Evolutionary conservation across 169 alveolate genomes (phyloP).

Genomic region (Cryptosporidium tyzzeri): DNA sequence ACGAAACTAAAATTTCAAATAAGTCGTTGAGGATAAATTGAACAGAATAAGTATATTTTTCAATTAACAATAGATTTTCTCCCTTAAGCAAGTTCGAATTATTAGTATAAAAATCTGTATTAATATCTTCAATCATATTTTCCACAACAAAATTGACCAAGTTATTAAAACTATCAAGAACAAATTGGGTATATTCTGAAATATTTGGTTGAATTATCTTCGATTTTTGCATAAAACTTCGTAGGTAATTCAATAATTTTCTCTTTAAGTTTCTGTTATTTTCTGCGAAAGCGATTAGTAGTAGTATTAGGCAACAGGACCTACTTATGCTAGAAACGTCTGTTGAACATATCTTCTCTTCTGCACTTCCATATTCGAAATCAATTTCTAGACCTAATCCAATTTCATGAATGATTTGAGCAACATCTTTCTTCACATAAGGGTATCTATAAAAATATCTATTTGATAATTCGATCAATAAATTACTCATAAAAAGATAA

Average conservation of each 20-base stretch:
- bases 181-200: not conserved
- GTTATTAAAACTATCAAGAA: not conserved
- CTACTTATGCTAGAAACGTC: not conserved
- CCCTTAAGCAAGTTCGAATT: not conserved
- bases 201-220: not conserved
- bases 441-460: not conserved
- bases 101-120: not conserved
- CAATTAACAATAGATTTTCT: not conserved
- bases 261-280: not conserved
- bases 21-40: not conserved
- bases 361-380: not conserved
- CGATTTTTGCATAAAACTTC: not conserved
- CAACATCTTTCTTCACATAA: not conserved
- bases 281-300: not conserved
- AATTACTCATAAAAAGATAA: not conserved
- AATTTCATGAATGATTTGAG: not conserved
- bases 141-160: constrained; percentile 10
- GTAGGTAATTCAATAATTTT: constrained; percentile 6
- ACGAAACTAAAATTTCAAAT: constrained; percentile 19
- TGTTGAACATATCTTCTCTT: not conserved
- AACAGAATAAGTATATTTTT: constrained; percentile 8
- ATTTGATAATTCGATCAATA: not conserved
- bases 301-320: constrained; percentile 3
- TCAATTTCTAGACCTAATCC: not conserved
- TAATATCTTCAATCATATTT: constrained; percentile 3